A percentile compares a stretch with the other conserved stretches of the same genome.
Evolutionary conservation across 768 basidiomycete genomes (phyloP).

Genomic region (Paxillus rubicundulus): DNA sequence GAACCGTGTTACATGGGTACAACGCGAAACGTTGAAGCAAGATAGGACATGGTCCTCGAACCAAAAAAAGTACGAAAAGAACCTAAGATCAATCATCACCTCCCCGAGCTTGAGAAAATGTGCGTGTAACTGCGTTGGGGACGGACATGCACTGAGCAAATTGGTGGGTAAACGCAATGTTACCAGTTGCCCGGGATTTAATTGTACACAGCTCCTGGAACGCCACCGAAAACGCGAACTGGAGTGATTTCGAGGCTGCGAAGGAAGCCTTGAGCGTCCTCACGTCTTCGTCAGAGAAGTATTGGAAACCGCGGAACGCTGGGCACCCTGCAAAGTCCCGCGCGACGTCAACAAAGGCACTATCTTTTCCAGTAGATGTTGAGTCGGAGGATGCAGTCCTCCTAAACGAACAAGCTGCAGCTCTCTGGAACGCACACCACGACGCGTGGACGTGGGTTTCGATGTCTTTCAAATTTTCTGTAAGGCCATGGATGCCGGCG

Average conservation of each 20-base stretch:
- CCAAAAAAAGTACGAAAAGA: background rate
- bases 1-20: background rate
- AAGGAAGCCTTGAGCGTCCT: slow-evolving; percentile 49
- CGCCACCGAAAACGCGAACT: slow-evolving; percentile 55
- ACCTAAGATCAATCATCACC: slow-evolving; percentile 5
- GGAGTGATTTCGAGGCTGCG: slow-evolving; percentile 37
- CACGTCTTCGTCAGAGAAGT: slow-evolving; percentile 36
- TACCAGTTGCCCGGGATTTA: slow-evolving; percentile 45
- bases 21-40: background rate
- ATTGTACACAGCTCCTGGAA: slow-evolving; percentile 51
- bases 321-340: slow-evolving; percentile 24
- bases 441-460: slow-evolving; percentile 36
- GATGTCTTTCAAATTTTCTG: slow-evolving; percentile 40
- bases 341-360: slow-evolving; percentile 24
- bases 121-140: slow-evolving; percentile 16
- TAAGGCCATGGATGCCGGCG: slow-evolving; percentile 14
- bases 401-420: slow-evolving; percentile 1
- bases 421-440: slow-evolving; percentile 14
- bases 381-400: background rate
- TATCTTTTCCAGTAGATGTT: background rate
- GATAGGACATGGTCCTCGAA: background rate
- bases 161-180: slow-evolving; percentile 14
- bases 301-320: slow-evolving; percentile 20
- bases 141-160: slow-evolving; percentile 28
- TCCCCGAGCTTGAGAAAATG: slow-evolving; percentile 14